Percentiles rank a stretch among this genome's conserved stretches.
These are phyloP conservation scores for Yamadazyma membranifaciens DNA, from an alignment of 1,139 yeast genomes.

Conservation along the genomic window DNA sequence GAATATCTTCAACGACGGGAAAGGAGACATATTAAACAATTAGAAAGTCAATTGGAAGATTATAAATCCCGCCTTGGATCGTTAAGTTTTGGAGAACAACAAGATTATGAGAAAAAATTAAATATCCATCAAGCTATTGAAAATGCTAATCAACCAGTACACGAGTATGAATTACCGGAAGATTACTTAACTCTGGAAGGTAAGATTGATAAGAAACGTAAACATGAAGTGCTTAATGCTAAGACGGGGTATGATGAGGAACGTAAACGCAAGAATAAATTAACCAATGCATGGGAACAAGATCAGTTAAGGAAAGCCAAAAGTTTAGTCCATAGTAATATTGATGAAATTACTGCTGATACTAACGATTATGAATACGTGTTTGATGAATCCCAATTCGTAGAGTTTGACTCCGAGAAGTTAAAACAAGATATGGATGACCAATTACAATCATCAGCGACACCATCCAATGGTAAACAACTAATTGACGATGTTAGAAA, in stretches of 20 bases:
- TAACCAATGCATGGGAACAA: conserved; percentile 61
- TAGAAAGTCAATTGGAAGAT: conserved; percentile 40
- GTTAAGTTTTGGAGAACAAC: conserved; percentile 46
- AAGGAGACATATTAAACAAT: conserved; percentile 20
- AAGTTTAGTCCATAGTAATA: conserved; percentile 25
- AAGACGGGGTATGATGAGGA: conserved; percentile 17
- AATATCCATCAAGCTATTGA: conserved; percentile 34
- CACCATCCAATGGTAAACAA: conserved; percentile 10
- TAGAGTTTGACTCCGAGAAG: conserved; percentile 58
- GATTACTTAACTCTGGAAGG: conserved; percentile 55
- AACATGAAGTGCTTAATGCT: conserved; percentile 35
- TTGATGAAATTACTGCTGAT: conserved; percentile 47
- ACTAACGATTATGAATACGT: conserved; percentile 70
- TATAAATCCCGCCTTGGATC: conserved; percentile 36
- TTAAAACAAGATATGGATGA: conserved; percentile 28
- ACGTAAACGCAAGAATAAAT: conserved; percentile 14
- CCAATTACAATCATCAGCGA: conserved; percentile 16
- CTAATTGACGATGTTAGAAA: conserved; percentile 47
- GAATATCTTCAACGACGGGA: conserved; percentile 34
- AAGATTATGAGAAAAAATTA: conserved; percentile 51
- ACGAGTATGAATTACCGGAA: conserved; percentile 54
- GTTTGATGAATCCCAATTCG: conserved; percentile 74
- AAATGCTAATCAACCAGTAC: conserved; percentile 29
- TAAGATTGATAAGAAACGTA: conserved; percentile 51
- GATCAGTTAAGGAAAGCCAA: conserved; percentile 58